Evolutionary conservation across 441 rosid species (phyloP).

Genomic region (Pelargonium exstipulatum): DNA sequence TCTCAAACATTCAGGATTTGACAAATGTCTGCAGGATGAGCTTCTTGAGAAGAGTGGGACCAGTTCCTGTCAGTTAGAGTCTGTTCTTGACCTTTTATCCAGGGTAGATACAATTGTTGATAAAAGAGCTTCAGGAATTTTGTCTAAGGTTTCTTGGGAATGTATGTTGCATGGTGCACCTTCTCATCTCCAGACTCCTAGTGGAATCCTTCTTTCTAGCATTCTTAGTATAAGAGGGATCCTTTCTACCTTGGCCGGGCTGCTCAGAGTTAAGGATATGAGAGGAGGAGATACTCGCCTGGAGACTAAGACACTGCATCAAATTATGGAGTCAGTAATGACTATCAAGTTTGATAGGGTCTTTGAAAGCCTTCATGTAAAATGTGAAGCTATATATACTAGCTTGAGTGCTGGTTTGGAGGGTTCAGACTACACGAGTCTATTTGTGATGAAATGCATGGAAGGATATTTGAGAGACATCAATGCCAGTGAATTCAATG

Average conservation of each 20-base stretch:
- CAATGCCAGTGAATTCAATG: slow-evolving; percentile 46
- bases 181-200: slow-evolving; percentile 49
- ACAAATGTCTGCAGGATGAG: slow-evolving; percentile 64
- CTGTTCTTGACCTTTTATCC: slow-evolving; percentile 44
- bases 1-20: slow-evolving; percentile 73
- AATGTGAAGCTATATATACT: slow-evolving; percentile 61
- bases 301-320: slow-evolving; percentile 45
- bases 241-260: slow-evolving; percentile 50
- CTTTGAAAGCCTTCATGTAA: slow-evolving; percentile 59
- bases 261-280: slow-evolving; percentile 49
- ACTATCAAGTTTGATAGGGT: slow-evolving; percentile 70
- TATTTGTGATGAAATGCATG: slow-evolving; percentile 79
- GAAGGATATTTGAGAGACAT: slow-evolving; percentile 66
- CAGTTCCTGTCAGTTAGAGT: slow-evolving; percentile 51
- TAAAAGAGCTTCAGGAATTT: slow-evolving; percentile 58
- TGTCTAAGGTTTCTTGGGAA: slow-evolving; percentile 72
- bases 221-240: slow-evolving; percentile 64
- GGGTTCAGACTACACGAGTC: slow-evolving; percentile 52
- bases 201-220: slow-evolving; percentile 77
- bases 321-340: slow-evolving; percentile 69
- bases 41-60: slow-evolving; percentile 59
- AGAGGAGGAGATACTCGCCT: slow-evolving; percentile 33
- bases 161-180: slow-evolving; percentile 94
- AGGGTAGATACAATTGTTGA: slow-evolving; percentile 59
- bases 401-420: slow-evolving; percentile 49